Evolutionary conservation across 352 stramenopile species (phyloP).

Genomic region (Detonula confervacea): DNA sequence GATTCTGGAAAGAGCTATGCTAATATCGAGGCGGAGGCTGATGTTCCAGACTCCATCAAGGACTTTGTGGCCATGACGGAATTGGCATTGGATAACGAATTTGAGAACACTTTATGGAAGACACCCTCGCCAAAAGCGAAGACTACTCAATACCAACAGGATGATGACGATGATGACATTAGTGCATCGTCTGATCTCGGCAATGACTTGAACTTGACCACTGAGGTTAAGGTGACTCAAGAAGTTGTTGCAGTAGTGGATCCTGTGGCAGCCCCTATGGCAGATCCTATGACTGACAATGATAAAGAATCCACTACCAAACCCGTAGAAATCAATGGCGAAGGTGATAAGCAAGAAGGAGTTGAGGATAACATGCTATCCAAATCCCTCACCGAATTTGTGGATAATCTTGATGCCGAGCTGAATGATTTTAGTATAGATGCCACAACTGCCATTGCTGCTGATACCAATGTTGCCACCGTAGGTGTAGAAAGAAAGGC

Average conservation of each 20-base stretch:
- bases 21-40: too few species aligned
- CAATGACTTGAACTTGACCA: too few species aligned
- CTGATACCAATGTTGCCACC: neutral
- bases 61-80: slow-evolving; percentile 50
- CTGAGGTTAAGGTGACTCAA: too few species aligned
- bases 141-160: neutral
- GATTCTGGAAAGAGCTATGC: slow-evolving; percentile 15
- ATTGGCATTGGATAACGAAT: slow-evolving; percentile 36
- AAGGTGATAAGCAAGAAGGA: neutral
- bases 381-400: slow-evolving; percentile 44
- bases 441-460: neutral
- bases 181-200: too few species aligned
- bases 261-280: neutral
- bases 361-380: neutral
- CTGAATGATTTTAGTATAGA: slow-evolving; percentile 38
- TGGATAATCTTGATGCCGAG: slow-evolving; percentile 44
- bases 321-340: neutral
- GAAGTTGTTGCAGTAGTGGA: neutral
- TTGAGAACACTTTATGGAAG: slow-evolving; percentile 22
- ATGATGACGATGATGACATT: neutral
- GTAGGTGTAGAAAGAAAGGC: neutral
- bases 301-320: neutral
- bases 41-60: slow-evolving; percentile 34
- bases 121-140: slow-evolving; percentile 14
- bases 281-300: slow-evolving; percentile 4